Base-by-base conservation (phyloP, 1,139 yeast genomes). In the Taiozyma sp. region DNA sequence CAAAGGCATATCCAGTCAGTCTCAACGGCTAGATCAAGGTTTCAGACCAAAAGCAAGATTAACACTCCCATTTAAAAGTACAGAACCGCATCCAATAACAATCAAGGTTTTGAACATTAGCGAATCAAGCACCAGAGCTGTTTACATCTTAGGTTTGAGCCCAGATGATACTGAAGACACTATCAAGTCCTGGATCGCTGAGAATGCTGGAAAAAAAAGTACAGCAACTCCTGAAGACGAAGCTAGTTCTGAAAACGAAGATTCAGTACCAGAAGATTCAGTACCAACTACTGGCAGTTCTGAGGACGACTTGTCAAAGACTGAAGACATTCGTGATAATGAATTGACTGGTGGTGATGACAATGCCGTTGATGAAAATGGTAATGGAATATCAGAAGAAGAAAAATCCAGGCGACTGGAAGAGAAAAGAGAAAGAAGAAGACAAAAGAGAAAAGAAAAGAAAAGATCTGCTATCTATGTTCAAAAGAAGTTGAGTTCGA, bases 321-420 rank as follows among this genome's bases (percentile, higher is more conserved):
- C 29, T 35, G 46, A 46, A 10, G 22, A 39, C 10, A 47, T 32
- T 37, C 34, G 41, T 26, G 43, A 28, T 24, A 43, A 46, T n/a
- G 55, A 50, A 21, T 54, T 55, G 26, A 60, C 60, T 4, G 65
- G 57, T 40, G 59, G 52, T 26, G 55, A 55, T 26, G 56, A 59
- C 37, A 19, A 37, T 37, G 59, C 19, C 19, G 19, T 53, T 24
- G 55, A 55, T 28, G 56, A 59, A 37, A 35, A 35, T 3, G 40
- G 40, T 35, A 16, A 19, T 19, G 24, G 16, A 19, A 11, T 8
- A 13, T 13, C 41, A 37, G 26, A 21, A 7, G 35, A 35, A n/a
- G 40, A 26, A 21, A 14, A 34, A 6, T 44, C 16, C 22, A 32
- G 3, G 10, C 26, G 22, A 19, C 11, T 60, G n/a, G 65, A 57